Conservation (phyloP, 345 rosid genomes). For the Bruguiera parviflora region DNA sequence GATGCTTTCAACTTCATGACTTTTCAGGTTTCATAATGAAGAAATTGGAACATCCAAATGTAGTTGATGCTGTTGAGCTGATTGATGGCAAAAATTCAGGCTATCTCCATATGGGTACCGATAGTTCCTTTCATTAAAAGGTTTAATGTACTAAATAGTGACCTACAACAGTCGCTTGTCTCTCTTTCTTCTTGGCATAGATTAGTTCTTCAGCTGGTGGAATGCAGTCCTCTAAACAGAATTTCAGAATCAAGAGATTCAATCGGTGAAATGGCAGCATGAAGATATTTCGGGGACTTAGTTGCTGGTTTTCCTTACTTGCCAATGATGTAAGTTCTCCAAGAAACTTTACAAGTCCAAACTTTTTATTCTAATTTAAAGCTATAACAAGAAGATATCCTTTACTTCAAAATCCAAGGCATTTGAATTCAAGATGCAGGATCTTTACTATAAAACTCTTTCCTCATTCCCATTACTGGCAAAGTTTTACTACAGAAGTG, state of each 20-base stretch:
- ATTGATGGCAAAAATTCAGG: constrained; percentile 14
- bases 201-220: background rate
- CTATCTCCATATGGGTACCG: constrained; percentile 17
- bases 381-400: no score
- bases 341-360: no score
- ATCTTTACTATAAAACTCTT: no score
- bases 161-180: background rate
- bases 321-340: background rate
- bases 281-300: background rate
- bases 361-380: no score
- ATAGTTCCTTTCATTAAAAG: background rate
- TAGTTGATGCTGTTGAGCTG: constrained; percentile 7
- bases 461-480: no score
- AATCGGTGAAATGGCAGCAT: background rate
- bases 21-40: constrained; percentile 20
- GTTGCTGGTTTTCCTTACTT: background rate
- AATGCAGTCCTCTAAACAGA: background rate
- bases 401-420: no score
- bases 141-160: background rate
- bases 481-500: no score
- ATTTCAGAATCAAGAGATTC: background rate
- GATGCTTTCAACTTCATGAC: no score
- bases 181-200: background rate
- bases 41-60: constrained; percentile 16
- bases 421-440: no score